Evolutionary conservation across 352 stramenopile genomes (phyloP), one percentile per base, ranked within the genome.

Genomic region (Globisporangium spinosum): DNA sequence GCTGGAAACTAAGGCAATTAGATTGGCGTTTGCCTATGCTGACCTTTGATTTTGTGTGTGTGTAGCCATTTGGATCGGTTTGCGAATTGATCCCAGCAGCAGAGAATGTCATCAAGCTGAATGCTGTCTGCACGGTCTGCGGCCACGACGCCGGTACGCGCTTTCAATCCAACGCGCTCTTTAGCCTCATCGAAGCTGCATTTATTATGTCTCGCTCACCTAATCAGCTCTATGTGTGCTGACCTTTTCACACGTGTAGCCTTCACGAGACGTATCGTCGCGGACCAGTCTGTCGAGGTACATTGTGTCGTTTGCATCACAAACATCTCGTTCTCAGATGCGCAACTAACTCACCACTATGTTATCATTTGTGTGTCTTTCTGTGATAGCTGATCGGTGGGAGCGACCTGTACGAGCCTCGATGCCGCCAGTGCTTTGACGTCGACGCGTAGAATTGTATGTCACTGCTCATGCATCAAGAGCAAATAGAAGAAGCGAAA

Each of bases 31-130:
- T 49, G 40, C 8, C 3, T 13, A 45, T n/a, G 15, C 15, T 49
- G 7, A 49, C 40, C 40, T 22, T 67, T 29, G 17, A 15, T 25
- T 10, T 25, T 66, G 49, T 63, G 29, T 17, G 65, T 17, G 65
- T 75, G 29, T 35, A 90, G 84, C 85, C 83, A 1, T 95, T 95
- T 63, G 82, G 82, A 0, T 85, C 75, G 8, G 83, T 95, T 17
- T 83, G 85, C 34, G 80, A 89, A 22, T 68, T 94, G 25, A 89
- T 94, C 49, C 88, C 88, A 2, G 72, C 75, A 58, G 83, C 88
- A 15, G 88, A 95, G 66, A 77, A 85, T 45, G 87, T 95, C 40
- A 84, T 89, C 68, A 94, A 95, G 65, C 81, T 95, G 35, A 94
- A 89, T 64, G 88, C 88, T 23, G 87, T 95, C 38, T 95, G 88